A percentile compares a stretch with the other conserved stretches of the same genome.
Evolutionary conservation across 495 filamentous ascomycete species (phyloP).

Genomic region (Penicillium maclennaniae): DNA sequence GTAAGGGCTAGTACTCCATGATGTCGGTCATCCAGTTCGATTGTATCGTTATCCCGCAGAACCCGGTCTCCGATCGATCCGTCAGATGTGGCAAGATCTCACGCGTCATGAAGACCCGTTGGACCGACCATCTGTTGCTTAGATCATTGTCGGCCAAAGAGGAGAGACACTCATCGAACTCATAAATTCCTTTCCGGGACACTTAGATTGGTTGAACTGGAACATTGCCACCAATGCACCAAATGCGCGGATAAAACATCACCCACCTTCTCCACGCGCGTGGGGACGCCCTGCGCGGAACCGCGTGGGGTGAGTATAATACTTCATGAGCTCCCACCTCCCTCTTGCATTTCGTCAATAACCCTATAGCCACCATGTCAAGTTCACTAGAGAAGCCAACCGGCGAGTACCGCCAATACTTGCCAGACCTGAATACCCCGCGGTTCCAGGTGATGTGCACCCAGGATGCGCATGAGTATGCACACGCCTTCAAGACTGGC

Average conservation of each 20-base stretch:
- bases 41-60: neutral
- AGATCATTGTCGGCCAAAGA: neutral
- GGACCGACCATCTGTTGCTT: neutral
- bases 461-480: conserved; percentile 63
- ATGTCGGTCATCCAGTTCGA: too few relatives aligned
- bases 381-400: conserved; percentile 24
- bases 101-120: neutral
- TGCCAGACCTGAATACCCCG: conserved; percentile 56
- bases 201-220: conserved; percentile 8
- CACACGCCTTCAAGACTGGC: conserved; percentile 53
- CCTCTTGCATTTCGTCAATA: neutral
- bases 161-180: neutral
- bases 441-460: conserved; percentile 61
- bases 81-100: neutral
- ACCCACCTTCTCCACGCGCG: conserved; percentile 25
- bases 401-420: conserved; percentile 52
- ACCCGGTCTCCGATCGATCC: conserved; percentile 3
- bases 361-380: neutral
- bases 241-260: conserved; percentile 19
- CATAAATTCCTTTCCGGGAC: conserved; percentile 16
- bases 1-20: too few relatives aligned
- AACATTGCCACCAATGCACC: conserved; percentile 3
- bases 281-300: conserved; percentile 17
- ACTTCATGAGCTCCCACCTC: neutral
- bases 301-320: conserved; percentile 24